These are phyloP conservation scores for Centrapalus pauciflorus DNA, from an alignment of 129 eudicot species.

Conservation along the genomic window DNA sequence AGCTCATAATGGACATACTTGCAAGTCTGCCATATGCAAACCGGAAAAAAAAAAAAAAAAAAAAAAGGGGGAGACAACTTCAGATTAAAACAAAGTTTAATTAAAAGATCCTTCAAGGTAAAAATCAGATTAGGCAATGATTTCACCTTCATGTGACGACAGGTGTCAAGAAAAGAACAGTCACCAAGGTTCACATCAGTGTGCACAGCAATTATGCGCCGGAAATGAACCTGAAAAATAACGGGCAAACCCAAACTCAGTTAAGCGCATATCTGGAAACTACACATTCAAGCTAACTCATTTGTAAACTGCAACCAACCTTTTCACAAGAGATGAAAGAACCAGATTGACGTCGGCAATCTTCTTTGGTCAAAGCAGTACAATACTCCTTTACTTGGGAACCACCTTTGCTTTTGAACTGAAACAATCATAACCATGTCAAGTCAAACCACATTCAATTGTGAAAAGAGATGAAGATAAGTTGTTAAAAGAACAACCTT, in stretches of 20 bases:
- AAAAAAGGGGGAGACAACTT: no score
- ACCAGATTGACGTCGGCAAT: constrained; percentile 87
- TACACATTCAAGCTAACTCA: not conserved
- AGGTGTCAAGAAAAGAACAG: constrained; percentile 95
- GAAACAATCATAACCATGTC: constrained; percentile 9
- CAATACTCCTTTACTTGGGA: constrained; percentile 95
- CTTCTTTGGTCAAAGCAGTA: constrained; percentile 89
- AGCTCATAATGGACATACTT: constrained; percentile 97
- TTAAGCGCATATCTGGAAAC: not conserved
- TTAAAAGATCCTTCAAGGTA: not conserved
- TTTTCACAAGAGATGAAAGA: constrained; percentile 92
- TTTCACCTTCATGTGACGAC: constrained; percentile 98
- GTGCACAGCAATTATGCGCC: constrained; percentile 92
- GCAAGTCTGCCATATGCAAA: constrained; percentile 59
- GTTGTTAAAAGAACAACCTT: constrained; percentile 39
- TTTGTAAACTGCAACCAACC: constrained; percentile 26
- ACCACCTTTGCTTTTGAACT: constrained; percentile 97
- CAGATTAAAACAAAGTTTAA: not conserved
- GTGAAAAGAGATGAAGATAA: not conserved
- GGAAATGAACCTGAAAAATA: constrained; percentile 72
- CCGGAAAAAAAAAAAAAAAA: not conserved
- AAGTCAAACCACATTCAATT: not conserved
- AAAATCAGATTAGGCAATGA: not conserved
- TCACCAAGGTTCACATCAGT: constrained; percentile 96
- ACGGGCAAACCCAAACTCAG: not conserved